Evolutionary conservation across 2,329 filamentous ascomycete species (phyloP).

Genomic region (Talaromyces rugulosus): DNA sequence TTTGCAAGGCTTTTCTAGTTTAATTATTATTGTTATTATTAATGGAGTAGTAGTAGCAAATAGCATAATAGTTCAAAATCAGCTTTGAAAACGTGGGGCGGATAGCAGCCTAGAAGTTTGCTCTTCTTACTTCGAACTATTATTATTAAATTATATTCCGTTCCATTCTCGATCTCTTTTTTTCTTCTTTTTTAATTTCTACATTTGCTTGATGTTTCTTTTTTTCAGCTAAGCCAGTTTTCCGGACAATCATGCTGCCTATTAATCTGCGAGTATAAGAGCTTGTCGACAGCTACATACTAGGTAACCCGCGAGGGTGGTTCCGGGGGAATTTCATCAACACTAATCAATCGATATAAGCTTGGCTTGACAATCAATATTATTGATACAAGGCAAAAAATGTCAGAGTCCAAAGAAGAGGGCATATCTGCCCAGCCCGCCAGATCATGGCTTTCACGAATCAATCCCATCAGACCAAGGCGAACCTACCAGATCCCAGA

Average conservation of each 20-base stretch:
- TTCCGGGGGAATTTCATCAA: not conserved
- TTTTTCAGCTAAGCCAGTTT: not conserved
- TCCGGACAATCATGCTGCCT: not conserved
- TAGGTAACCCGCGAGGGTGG: not conserved
- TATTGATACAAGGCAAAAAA: not conserved
- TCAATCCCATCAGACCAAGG: conserved; percentile 13
- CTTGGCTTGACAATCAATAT: not conserved
- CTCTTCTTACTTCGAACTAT: not conserved
- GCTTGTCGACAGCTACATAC: not conserved
- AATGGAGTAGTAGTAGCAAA: not conserved
- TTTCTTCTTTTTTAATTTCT: not conserved
- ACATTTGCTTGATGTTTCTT: not conserved
- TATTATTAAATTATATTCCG: not conserved
- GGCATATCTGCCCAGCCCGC: not conserved
- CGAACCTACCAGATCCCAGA: conserved; percentile 49
- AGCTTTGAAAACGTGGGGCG: not conserved
- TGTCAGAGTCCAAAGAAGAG: conserved; percentile 13
- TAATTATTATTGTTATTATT: no score
- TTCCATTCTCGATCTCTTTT: not conserved
- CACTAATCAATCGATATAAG: not conserved
- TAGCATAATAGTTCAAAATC: not conserved
- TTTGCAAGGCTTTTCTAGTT: not conserved
- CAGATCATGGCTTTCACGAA: conserved; percentile 9
- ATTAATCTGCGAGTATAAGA: not conserved
- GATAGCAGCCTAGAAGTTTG: not conserved